Percentiles rank a stretch among this genome's conserved stretches.
Evolutionary conservation across 805 yeast genomes (phyloP).

Genomic region (Teunomyces tritomae): DNA sequence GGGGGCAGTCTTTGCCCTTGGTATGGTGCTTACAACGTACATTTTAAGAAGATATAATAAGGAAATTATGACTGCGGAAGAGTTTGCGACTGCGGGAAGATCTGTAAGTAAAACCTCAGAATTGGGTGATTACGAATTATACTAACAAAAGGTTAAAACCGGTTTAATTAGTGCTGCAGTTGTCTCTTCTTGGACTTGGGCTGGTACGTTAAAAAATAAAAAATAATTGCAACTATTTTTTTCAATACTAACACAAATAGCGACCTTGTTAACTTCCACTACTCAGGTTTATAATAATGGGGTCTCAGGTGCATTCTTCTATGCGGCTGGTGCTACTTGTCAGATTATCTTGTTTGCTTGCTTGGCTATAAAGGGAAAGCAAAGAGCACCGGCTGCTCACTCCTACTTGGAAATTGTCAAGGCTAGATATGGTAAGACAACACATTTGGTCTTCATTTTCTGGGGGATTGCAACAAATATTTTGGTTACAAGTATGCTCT

Average conservation of each 20-base stretch:
- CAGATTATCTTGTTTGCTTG: conserved; percentile 86
- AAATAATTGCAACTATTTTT: background rate
- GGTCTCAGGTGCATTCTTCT: conserved; percentile 74
- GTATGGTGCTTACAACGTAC: conserved; percentile 75
- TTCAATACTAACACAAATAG: conserved; percentile 23
- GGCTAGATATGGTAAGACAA: conserved; percentile 73
- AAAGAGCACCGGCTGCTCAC: conserved; percentile 88
- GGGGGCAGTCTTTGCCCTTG: conserved; percentile 74
- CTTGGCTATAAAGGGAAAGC: conserved; percentile 83
- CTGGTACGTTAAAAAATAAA: conserved; percentile 25
- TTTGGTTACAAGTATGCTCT: conserved; percentile 86
- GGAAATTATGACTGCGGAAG: conserved; percentile 89
- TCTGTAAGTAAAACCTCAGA: conserved; percentile 22
- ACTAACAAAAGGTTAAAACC: conserved; percentile 53
- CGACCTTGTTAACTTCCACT: conserved; percentile 68
- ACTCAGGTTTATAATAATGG: conserved; percentile 78
- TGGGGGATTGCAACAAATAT: conserved; percentile 87
- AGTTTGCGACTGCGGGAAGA: conserved; percentile 90
- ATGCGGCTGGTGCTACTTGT: conserved; percentile 89
- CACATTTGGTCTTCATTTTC: conserved; percentile 68
- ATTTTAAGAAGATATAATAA: conserved; percentile 74
- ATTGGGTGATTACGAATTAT: background rate
- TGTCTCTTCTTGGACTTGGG: conserved; percentile 86
- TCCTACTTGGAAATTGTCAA: conserved; percentile 84
- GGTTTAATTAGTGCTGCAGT: conserved; percentile 88